Percentiles rank a stretch among this genome's conserved stretches.
These are phyloP conservation scores for Coemansia sp. DNA, from an alignment of 192 early-diverging fungal species.

Conservation along the genomic window DNA sequence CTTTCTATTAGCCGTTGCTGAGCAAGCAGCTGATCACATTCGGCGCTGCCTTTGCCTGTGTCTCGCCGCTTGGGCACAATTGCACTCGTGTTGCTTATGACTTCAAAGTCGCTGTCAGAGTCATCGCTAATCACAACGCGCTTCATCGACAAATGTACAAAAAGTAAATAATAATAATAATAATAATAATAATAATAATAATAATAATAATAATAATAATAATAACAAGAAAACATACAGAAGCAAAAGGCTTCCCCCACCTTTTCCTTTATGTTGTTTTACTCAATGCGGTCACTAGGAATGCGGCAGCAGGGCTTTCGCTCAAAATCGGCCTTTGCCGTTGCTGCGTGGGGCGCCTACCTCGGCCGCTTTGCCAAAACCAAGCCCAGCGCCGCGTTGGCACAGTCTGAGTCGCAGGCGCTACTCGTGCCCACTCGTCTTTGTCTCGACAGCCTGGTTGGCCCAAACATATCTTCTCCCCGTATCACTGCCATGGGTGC, in stretches of 20 bases:
- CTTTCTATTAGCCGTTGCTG: conserved; percentile 8
- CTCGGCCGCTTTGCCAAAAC: conserved; percentile 20
- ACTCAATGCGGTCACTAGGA: too few relatives aligned
- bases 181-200: neutral
- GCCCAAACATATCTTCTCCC: neutral
- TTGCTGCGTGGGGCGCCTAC: conserved; percentile 47
- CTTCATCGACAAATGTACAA: neutral
- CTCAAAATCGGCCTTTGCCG: conserved; percentile 9
- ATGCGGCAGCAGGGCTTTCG: neutral
- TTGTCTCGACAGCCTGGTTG: conserved; percentile 13
- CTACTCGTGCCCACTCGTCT: conserved; percentile 12
- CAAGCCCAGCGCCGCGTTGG: neutral
- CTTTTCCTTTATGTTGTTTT: too few relatives aligned
- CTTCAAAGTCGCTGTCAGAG: conserved; percentile 8
- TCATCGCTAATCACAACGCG: neutral
- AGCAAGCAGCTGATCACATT: neutral
- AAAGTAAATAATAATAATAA: neutral
- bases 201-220: neutral
- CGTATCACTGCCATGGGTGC: conserved; percentile 33
- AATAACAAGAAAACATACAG: neutral
- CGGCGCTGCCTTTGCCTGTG: neutral
- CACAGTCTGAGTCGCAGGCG: conserved; percentile 12
- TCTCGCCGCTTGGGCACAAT: neutral
- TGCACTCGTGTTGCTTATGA: neutral
- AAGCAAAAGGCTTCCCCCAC: neutral